Base-by-base conservation (phyloP, 495 filamentous ascomycete species). In the Hypoxylon perforatum region DNA sequence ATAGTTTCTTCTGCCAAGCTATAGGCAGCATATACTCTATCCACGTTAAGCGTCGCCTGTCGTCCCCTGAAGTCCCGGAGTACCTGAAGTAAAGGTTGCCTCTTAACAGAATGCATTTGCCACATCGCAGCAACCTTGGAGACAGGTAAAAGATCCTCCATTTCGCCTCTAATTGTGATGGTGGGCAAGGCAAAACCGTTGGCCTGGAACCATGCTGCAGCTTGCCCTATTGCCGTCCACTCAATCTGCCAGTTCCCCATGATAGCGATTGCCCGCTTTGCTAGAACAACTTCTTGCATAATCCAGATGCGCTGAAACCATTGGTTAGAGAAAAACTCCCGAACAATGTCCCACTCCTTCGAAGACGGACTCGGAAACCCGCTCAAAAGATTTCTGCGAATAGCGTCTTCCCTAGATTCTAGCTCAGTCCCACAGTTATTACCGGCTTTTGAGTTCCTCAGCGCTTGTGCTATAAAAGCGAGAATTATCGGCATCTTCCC, bases 281-380 rank as follows among this genome's bases (percentile, higher is more conserved):
- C 69, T 0, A 64, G 53, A 28, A 63, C 64, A 8, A 71, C 60
- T 28, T 71, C 69, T 12, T 71, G 69, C 9, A 71, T 49, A 12
- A 69, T 19, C 69, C 69, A 71, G 30, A 71, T 54, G 7, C 65
- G 64, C 17, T 46, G 39, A 25, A 71, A 71, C 69, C 69, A 71
- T 21, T 19, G 36, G 12, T 66, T 66, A 21, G 46, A 14, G 36
- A 66, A 66, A 28, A 66, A 60, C 4, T 56, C 42, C 11, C 57
- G 57, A 23, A 66, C 33, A 19, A 42, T 15, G 8, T 61, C 18
- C 63, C 63, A 66, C 25, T 66, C 63, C 9, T 56, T 22, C 1
- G 56, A 51, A 3, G 35, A 33, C 4, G 50, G 39, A 14, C 15
- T 28, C 3, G 63, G 63, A 50, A 66, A 66, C 0, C 63, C 63